Evolutionary conservation across 495 filamentous ascomycete genomes (phyloP), one percentile per base, ranked within the genome.

Genomic region (Lasiosphaeria miniovina): DNA sequence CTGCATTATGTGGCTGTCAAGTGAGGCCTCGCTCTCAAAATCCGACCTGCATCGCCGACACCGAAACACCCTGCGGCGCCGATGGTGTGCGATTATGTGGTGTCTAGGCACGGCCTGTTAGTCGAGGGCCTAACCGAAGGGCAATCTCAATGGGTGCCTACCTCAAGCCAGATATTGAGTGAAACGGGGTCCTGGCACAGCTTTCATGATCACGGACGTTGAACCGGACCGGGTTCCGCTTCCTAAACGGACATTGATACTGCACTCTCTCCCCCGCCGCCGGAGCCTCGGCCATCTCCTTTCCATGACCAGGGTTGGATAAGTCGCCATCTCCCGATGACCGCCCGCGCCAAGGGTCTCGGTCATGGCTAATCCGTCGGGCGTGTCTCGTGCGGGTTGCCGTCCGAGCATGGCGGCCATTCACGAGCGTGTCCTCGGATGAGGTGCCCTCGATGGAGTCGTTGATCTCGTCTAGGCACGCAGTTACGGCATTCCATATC

Each of bases 151-250:
- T 43, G 32, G 6, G 35, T 0, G 4, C 64, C 52, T 55, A 71
- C 71, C 57, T 71, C 9, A 75, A 49, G 4, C 63, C 57, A 1
- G 52, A 17, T 9, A 71, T 48, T 0, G 61, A 60, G 6, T 15
- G 12, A 33, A 70, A 71, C 2, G 63, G 52, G 4, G 43, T 61
- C n/a, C 54, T 63, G 43, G 71, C 73, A 40, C 73, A 75, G 14
- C 36, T 10, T 31, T 71, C 63, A 14, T 73, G 64, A 8, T 73
- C 71, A 4, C 71, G 64, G 41, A 75, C 60, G 36, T 74, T 75
- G 55, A 74, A 75, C 36, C 70, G 59, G n/a, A 54, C 58, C 4
- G 73, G 73, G 52, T 75, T 73, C n/a, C 73, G 71, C 49, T 67
- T 71, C 55, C 73, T 68, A 52, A 70, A 75, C 17, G 73, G 73